Evolutionary conservation across 371 early-diverging fungal genomes (phyloP), one percentile per base, ranked within the genome.

Genomic region (Apophysomyces elegans): DNA sequence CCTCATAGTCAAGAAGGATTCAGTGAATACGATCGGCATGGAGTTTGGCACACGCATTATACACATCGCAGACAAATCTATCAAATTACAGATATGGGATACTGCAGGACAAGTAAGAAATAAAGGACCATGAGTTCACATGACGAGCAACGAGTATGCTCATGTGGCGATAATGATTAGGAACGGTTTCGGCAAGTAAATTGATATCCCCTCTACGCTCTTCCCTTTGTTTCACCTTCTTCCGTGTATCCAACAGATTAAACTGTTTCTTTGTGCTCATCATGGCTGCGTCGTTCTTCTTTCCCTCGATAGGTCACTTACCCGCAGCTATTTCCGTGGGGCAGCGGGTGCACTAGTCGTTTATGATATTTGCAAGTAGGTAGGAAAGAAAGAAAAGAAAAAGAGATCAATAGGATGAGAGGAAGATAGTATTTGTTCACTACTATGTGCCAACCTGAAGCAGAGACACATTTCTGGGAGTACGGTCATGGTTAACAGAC

Each of bases 71-170:
- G 80, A 85, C 71, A 84, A 85, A 65, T 80, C 77, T 16, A 83
- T 91, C 62, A 92, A 91, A 69, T 73, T 93, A 37, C 95, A 93
- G 72, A 89, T 95, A 62, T 93, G 93, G 93, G 93, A 91, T 66
- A 95, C 93, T 38, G 93, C 95, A 47, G 95, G 95, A 38, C 95
- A 94, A 73, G 83, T 79, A 77, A 63, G 56, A 36, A 39, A 18
- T 5, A 54, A 26, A 58, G 14, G 46, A 26, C 32, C 64, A 21
- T 18, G 37, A 38, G 47, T 56, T 56, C n/a, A 56, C 21, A 41
- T 44, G 37, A 37, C 13, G 56, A 39, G 16, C 35, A 38, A 65
- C n/a, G n/a, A 35, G 41, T 46, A 43, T 39, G 43, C 44, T 60
- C 60, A 41, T 60, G 54, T 58, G 26, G 56, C 39, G 58, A 58